Percentiles rank a stretch among this genome's conserved stretches.
Conservation (phyloP, 1,284 basidiomycete genomes). For the Lignosus rhinocerotis region DNA sequence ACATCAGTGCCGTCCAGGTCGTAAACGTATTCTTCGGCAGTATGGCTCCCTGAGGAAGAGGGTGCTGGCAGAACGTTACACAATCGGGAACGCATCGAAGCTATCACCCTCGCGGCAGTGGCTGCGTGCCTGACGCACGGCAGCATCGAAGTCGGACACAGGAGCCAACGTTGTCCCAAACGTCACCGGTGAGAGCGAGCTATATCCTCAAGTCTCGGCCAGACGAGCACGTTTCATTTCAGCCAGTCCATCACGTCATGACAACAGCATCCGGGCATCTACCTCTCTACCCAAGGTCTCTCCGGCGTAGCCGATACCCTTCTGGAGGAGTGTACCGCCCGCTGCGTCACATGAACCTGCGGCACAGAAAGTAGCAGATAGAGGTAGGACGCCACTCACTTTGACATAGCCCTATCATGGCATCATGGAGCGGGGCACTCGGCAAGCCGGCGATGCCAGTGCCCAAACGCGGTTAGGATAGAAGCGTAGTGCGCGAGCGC, state of each 20-base stretch:
- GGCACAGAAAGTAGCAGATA: background rate
- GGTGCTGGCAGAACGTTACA: too few species aligned
- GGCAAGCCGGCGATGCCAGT: conserved; percentile 48
- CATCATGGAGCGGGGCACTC: conserved; percentile 17
- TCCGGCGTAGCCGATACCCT: background rate
- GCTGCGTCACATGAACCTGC: background rate
- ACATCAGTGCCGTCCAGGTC: too few species aligned
- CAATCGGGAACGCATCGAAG: too few species aligned
- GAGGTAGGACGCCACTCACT: background rate
- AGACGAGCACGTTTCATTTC: background rate
- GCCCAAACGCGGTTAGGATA: conserved; percentile 55
- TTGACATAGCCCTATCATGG: background rate
- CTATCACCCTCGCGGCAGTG: too few species aligned
- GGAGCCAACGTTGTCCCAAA: background rate
- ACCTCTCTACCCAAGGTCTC: background rate
- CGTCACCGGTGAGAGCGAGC: background rate
- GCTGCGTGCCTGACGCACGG: too few species aligned
- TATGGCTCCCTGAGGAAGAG: too few species aligned
- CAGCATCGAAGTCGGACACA: background rate
- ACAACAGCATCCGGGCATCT: background rate
- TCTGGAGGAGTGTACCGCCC: background rate
- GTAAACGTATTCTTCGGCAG: too few species aligned
- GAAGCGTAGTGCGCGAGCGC: conserved; percentile 75
- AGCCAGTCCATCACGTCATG: background rate
- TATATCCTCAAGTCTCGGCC: background rate